Conservation (phyloP, 2,329 filamentous ascomycete genomes). For the Fusarium incarnatum region DNA sequence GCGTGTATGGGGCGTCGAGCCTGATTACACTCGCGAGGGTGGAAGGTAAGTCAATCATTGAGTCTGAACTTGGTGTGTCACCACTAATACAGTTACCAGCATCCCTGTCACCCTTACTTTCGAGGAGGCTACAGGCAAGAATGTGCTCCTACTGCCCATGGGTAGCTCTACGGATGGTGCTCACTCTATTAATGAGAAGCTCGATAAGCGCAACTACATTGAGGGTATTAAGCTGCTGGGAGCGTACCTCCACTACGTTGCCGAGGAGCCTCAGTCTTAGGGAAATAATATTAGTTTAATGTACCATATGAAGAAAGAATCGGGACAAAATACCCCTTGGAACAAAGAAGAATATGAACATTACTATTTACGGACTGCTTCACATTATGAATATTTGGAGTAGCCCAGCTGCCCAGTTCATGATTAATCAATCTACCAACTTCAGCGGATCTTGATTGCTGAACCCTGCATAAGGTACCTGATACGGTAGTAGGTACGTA, state of each 20-base stretch:
- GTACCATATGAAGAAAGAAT: constrained; percentile 26
- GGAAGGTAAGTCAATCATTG: constrained; percentile 73
- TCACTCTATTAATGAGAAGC: constrained; percentile 98
- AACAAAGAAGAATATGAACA: neutral
- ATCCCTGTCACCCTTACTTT: constrained; percentile 98
- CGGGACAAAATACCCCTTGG: neutral
- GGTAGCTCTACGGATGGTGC: constrained; percentile 96
- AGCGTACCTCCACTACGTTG: constrained; percentile 95
- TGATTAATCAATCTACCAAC: neutral
- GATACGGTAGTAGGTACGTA: constrained; percentile 33
- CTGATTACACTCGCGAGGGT: constrained; percentile 95
- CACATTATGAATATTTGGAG: neutral
- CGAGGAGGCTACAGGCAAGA: constrained; percentile 97
- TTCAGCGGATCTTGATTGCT: neutral
- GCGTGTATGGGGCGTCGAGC: constrained; percentile 91
- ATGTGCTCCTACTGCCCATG: constrained; percentile 95
- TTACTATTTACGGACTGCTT: neutral
- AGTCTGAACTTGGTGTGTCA: neutral
- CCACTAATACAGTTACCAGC: constrained; percentile 58
- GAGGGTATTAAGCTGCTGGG: constrained; percentile 97
- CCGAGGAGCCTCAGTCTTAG: constrained; percentile 77
- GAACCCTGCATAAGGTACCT: neutral
- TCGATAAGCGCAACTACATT: constrained; percentile 97
- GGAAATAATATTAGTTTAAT: constrained; percentile 14
- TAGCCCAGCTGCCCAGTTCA: neutral